Evolutionary conservation across 345 rosid species (phyloP).

Genomic region (Conringia planisiliqua): DNA sequence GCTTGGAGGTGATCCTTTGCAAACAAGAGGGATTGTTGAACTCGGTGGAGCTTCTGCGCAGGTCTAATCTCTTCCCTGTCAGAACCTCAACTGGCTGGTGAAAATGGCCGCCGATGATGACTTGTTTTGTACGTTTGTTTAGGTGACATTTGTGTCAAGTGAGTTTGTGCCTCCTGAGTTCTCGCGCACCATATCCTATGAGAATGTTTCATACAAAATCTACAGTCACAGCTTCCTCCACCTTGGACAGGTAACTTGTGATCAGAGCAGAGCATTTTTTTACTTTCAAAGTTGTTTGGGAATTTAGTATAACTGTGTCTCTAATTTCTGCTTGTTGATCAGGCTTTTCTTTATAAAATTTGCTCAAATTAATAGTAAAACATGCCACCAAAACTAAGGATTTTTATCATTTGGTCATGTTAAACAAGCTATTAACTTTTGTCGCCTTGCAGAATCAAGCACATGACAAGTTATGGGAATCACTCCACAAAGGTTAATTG

Average conservation of each 20-base stretch:
- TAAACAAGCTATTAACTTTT: conserved; percentile 18
- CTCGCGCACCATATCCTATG: conserved; percentile 51
- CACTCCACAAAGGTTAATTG: conserved; percentile 44
- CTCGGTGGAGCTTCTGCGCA: conserved; percentile 98
- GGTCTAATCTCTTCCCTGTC: conserved; percentile 37
- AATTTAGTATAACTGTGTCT: background rate
- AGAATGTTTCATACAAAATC: conserved; percentile 63
- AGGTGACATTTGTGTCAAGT: conserved; percentile 40
- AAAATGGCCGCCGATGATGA: background rate
- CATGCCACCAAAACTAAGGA: background rate
- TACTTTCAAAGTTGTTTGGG: background rate
- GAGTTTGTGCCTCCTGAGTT: conserved; percentile 68
- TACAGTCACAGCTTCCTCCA: conserved; percentile 93
- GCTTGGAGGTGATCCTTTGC: conserved; percentile 72
- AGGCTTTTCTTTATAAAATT: background rate
- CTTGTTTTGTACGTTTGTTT: background rate
- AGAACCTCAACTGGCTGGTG: background rate
- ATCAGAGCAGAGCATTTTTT: background rate
- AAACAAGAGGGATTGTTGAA: conserved; percentile 84
- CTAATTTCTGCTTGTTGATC: conserved; percentile 3
- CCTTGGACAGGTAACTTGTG: conserved; percentile 67
- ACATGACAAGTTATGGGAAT: conserved; percentile 59
- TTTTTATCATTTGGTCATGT: background rate
- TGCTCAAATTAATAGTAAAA: background rate
- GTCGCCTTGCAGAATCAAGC: conserved; percentile 66